Base-by-base conservation (phyloP, 345 rosid species). In the Moricandia arvensis region DNA sequence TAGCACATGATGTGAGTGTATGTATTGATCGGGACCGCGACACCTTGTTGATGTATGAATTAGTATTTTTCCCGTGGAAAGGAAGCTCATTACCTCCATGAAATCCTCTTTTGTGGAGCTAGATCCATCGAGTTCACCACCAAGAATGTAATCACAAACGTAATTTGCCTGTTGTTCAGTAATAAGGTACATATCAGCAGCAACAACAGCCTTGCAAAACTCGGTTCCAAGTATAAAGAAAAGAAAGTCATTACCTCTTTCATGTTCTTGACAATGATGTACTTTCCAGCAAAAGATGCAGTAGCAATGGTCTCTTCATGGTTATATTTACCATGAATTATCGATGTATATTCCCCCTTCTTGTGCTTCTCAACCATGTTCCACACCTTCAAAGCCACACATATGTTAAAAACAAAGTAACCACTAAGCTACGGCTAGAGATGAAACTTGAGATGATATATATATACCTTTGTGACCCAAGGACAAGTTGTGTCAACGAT, bases 401-500 rank as follows among this genome's bases (percentile, higher is more conserved):
- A 74, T 38, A 68, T 68, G 29, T 53, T 49, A 34, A 69, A 57
- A 43, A 69, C 11, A 38, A 74, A 68, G 54, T 21, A n/a, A 18
- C 12, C 41, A 67, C 27, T 64, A 16, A 65, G 30, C 3, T 33
- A 24, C 11, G 6, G 13, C 41, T 16, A 7, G 63, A 31, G 59
- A 55, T 34, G 51, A 38, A 12, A 38, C 2, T 62, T 34, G 59
- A 33, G 47, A 59, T 33, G 35, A 33, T 4, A 33, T 5, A 6
- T 33, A 33, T 33, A 7, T 33, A 33, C 96, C 96, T 90, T 95
- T 16, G 96, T 82, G 43, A 95, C 99, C 99, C 97, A 95, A 65
- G 97, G 97, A 85, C 99, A 95, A 79, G 99, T 92, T 2, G 99
- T 92, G 71, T 95, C 99, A 17, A 95, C 94, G 60, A 95, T 91